Base-by-base conservation (phyloP, 306 rosid genomes). In the Lathyrus tuberosus region DNA sequence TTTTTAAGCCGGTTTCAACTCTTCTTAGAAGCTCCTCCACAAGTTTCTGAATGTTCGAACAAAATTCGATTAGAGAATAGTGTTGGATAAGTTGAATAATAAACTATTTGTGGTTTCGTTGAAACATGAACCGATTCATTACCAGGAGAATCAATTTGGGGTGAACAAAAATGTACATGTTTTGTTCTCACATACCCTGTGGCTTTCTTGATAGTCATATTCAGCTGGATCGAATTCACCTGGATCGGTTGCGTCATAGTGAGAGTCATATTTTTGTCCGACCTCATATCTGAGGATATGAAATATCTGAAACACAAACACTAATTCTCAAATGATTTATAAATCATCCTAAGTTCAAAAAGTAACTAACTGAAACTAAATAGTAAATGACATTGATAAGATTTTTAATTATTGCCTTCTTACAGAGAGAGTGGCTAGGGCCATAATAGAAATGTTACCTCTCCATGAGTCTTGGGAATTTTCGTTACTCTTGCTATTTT, bases 401-500 rank as follows among this genome's bases (percentile, higher is more conserved):
- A 26, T 40, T 71, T 48, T 15, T 37, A 18, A 59, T 74, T 28
- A 31, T 62, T 11, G 41, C 37, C 10, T 61, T 61, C 26, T 5
- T 18, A 57, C 61, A 49, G 44, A 35, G 28, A 14, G 10, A 42
- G 20, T 63, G 22, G 53, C 42, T 20, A 13, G 22, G 69, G 1
- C 7, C 16, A 51, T 16, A 20, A 43, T 24, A 69, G 44, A 8
- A 61, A 67, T 48, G 46, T 62, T 87, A 94, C 97, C 99, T 91
- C 99, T 69, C 89, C 96, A 65, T 91, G 89, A 35, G 7, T 69
- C 77, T 86, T 84, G 61, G 99, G 99, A 81, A 88, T 73, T 90
- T 80, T 88, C 20, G 99, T 86, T 37, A 85, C 97, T 73, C 71
- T 84, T 41, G 97, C 87, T 81, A 94, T 94, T 84, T 89, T 94